Conservation (phyloP, 2,329 filamentous ascomycete species). For the Talaromyces sp. region DNA sequence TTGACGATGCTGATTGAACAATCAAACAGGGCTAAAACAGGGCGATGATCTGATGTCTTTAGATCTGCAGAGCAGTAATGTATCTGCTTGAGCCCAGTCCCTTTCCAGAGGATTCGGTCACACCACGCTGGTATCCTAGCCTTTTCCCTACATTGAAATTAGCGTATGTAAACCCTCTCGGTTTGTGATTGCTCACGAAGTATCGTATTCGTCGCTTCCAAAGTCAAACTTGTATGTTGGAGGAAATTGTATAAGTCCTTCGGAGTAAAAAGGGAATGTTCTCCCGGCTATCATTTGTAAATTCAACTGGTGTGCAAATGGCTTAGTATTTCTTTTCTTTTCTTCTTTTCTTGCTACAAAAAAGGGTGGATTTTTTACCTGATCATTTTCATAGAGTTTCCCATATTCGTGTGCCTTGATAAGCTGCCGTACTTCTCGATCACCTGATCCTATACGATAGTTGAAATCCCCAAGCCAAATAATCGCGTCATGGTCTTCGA, state of each 20-base stretch:
- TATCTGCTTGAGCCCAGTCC: constrained; percentile 73
- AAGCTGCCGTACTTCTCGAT: constrained; percentile 71
- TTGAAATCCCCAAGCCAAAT: constrained; percentile 99
- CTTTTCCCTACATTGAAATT: constrained; percentile 65
- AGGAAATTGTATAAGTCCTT: constrained; percentile 79
- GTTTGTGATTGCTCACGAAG: constrained; percentile 58
- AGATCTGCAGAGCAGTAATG: constrained; percentile 79
- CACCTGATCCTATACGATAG: constrained; percentile 82
- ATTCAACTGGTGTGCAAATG: constrained; percentile 60
- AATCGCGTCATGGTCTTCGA: constrained; percentile 86
- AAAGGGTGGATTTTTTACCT: constrained; percentile 46
- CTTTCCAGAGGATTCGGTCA: constrained; percentile 85
- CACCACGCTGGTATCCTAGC: constrained; percentile 95
- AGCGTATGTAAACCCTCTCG: constrained; percentile 16
- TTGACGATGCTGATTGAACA: constrained; percentile 79
- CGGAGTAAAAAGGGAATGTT: constrained; percentile 87
- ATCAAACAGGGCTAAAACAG: constrained; percentile 85
- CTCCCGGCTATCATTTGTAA: constrained; percentile 92
- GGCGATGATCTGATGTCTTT: constrained; percentile 91
- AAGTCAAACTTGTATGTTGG: constrained; percentile 97
- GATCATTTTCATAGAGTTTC: constrained; percentile 83
- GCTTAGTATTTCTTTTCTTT: not conserved
- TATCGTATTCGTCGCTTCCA: constrained; percentile 84
- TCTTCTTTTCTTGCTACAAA: not conserved
- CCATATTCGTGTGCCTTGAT: constrained; percentile 70